Base-by-base conservation (phyloP, 768 basidiomycete genomes). In the Hericium coralloides region DNA sequence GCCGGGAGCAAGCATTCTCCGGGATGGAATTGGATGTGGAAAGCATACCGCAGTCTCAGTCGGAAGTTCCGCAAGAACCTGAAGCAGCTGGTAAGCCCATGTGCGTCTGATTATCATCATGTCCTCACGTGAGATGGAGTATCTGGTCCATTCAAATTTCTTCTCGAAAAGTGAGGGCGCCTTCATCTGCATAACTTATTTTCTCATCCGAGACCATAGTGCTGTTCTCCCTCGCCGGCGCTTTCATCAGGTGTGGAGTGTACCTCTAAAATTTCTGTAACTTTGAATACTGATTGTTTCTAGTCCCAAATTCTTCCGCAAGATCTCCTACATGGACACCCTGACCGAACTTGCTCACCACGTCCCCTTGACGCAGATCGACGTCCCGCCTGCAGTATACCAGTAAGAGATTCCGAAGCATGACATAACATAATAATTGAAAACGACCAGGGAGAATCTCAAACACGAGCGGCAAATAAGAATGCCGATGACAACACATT, bases 1-100 rank as follows among this genome's bases (percentile, higher is more conserved):
- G 87, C 91, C 1, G 92, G 89, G 23, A 81, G 81, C 7, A 76
- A 74, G 59, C 75, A 92, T 70, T 79, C 82, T 2, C 92, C 92
- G 5, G 79, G 80, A 23, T 92, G 89, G 89, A 89, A 84, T 61
- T 94, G 92, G 92, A 79, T 94, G 10, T 93, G 91, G 91, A 92
- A 89, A 65, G 88, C 89, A 0, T 92, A 92, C 68, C 78, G 89
- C 22, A 86, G 85, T 64, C 73, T 88, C 48, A 89, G 78, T 66
- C 76, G 87, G 54, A 92, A 90, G 68, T 94, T 92, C 66, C 79
- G 92, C 54, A 94, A 94, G 74, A 91, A 94, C 65, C 69, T 94
- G 57, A 93, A 93, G 69, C 82, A 83, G 65, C 66, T 94, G 70
- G 90, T 88, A 59, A 55, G 86, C 9, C 36, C 4, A 0, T 36